Percentiles rank a stretch among this genome's conserved stretches.
Evolutionary conservation across 1,139 yeast genomes (phyloP).

Genomic region (Kodamaea sp.): DNA sequence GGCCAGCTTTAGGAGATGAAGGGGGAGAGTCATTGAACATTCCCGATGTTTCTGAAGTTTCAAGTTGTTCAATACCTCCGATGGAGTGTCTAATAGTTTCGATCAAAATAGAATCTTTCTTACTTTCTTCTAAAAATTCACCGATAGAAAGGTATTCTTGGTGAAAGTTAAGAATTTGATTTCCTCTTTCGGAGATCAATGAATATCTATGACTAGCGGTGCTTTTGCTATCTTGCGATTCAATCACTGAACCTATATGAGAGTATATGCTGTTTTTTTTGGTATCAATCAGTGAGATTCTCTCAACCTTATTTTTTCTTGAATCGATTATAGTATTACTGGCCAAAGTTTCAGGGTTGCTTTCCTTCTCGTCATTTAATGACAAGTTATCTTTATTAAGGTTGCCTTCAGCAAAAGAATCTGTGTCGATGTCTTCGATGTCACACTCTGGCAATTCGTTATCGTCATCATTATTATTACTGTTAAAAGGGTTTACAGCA

Average conservation of each 20-base stretch:
- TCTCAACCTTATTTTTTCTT: slow-evolving; percentile 8
- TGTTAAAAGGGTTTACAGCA: neutral
- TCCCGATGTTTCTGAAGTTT: slow-evolving; percentile 19
- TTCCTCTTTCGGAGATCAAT: slow-evolving; percentile 8
- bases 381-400: slow-evolving; percentile 3
- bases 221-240: slow-evolving; percentile 6
- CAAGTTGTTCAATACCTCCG: slow-evolving; percentile 10
- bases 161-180: slow-evolving; percentile 15
- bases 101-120: slow-evolving; percentile 11
- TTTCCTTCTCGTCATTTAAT: slow-evolving; percentile 9
- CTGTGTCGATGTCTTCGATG: slow-evolving; percentile 13
- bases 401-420: slow-evolving; percentile 3
- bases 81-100: slow-evolving; percentile 13
- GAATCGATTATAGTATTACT: slow-evolving; percentile 7
- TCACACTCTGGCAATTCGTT: slow-evolving; percentile 15
- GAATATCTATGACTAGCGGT: slow-evolving; percentile 7
- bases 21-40: slow-evolving; percentile 17
- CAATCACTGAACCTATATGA: slow-evolving; percentile 8
- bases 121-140: slow-evolving; percentile 15
- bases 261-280: slow-evolving; percentile 1
- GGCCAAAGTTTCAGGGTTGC: slow-evolving; percentile 10
- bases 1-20: slow-evolving; percentile 39
- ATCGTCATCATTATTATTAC: slow-evolving; percentile 6
- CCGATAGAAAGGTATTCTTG: slow-evolving; percentile 16
- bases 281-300: slow-evolving; percentile 10